phyloP scores from a whole-genome alignment of 768 basidiomycete species.

The Lentinula detonsa region DNA sequence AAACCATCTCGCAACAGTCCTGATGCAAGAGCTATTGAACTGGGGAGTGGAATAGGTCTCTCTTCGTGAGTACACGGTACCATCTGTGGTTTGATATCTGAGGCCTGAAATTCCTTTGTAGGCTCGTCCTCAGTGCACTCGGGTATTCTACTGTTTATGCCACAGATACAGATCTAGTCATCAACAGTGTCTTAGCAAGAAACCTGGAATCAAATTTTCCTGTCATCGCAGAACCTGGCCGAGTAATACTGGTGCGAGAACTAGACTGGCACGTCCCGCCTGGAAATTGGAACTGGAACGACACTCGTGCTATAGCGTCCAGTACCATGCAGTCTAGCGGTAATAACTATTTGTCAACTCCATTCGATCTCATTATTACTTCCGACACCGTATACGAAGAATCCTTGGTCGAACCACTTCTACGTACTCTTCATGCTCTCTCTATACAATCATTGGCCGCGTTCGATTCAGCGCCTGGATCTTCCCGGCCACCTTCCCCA shows the following conservation, averaged over 20 bases:
- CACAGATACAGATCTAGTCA: conserved; percentile 65
- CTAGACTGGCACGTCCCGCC: conserved; percentile 67
- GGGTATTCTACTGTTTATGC: conserved; percentile 68
- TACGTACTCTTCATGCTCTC: conserved; percentile 58
- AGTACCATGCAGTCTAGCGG: conserved; percentile 13
- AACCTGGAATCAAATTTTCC: conserved; percentile 54
- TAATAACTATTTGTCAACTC: conserved; percentile 16
- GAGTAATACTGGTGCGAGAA: conserved; percentile 47
- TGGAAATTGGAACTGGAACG: conserved; percentile 50
- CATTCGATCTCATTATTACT: conserved; percentile 73
- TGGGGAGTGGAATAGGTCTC: conserved; percentile 81
- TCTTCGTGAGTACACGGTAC: conserved; percentile 48
- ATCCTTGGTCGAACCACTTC: conserved; percentile 59
- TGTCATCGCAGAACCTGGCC: conserved; percentile 25
- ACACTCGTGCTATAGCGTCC: conserved; percentile 29
- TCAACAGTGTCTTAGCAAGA: conserved; percentile 50
- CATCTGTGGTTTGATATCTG: not conserved
- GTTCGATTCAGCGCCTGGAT: conserved; percentile 5
- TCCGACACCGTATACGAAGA: conserved; percentile 77
- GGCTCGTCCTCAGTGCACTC: conserved; percentile 59
- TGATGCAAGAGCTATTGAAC: conserved; percentile 47
- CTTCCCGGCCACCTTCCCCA: conserved; percentile 16
- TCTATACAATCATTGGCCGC: conserved; percentile 29
- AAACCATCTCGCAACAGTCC: conserved; percentile 12
- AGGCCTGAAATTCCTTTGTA: conserved; percentile 16